These are phyloP conservation scores for Conticribra weissflogii DNA, from an alignment of 108 stramenopile species.

Conservation along the genomic window DNA sequence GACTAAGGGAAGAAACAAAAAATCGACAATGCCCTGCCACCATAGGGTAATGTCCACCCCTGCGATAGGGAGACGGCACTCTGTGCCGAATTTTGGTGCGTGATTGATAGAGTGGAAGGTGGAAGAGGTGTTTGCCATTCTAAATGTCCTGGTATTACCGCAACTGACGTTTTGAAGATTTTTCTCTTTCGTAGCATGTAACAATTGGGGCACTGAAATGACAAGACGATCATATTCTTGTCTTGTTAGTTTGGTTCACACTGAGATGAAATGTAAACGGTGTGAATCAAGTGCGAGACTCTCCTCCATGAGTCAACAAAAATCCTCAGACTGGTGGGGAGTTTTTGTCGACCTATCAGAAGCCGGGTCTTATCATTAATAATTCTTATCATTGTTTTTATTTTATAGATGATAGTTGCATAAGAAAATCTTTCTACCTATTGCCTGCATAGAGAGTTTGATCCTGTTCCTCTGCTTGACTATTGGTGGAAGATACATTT, in stretches of 20 bases:
- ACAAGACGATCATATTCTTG: constrained; percentile 27
- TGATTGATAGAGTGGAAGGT: background rate
- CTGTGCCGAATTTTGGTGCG: constrained; percentile 7
- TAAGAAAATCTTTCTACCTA: too few species aligned
- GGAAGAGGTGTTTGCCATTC: background rate
- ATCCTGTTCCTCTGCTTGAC: too few species aligned
- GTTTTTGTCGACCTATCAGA: constrained; percentile 29
- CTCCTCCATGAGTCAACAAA: background rate
- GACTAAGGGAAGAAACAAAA: background rate
- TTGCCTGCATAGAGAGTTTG: background rate
- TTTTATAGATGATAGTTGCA: too few species aligned
- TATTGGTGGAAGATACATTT: too few species aligned
- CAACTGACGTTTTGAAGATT: too few species aligned
- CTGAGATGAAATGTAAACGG: constrained; percentile 3
- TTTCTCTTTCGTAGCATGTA: constrained; percentile 22
- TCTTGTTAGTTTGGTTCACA: constrained; percentile 7
- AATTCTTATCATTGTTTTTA: too few species aligned
- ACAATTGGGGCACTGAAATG: constrained; percentile 28
- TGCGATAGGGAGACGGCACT: constrained; percentile 1
- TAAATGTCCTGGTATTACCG: too few species aligned
- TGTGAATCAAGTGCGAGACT: constrained; percentile 5
- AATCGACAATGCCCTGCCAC: background rate
- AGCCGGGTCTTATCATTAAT: constrained; percentile 9
- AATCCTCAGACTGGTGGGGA: constrained; percentile 28
- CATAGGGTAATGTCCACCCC: constrained; percentile 8